Evolutionary conservation across 768 basidiomycete species (phyloP), one percentile per base, ranked within the genome.

Genomic region (Chalciporus pseudorubinellus): DNA sequence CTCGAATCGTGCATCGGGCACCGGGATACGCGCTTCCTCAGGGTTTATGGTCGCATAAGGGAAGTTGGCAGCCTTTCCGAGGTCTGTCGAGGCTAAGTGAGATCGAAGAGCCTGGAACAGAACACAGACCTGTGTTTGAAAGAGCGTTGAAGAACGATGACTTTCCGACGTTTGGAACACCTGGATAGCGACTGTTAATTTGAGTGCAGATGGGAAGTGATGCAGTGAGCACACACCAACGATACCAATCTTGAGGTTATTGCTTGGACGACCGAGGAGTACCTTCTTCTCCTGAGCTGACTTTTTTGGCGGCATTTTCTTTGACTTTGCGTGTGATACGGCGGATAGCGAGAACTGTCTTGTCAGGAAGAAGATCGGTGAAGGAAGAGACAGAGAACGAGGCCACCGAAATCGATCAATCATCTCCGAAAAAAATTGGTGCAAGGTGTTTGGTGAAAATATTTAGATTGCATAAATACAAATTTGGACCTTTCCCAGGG

Each of bases 121-220:
- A 51, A 44, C 31, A 67, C 80, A 38, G 28, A 91, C 92, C 91
- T 55, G 92, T 92, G 62, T 94, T 83, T 28, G 95, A 95, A 46
- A 98, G 82, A 34, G 79, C 88, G 71, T 99, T 99, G 83, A 99
- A 99, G 73, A 98, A 95, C n/a, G 94, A 97, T 0, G 92, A 94
- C 72, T 99, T 98, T 57, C 97, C 97, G 60, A 98, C 95, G 69
- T 99, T 98, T 47, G 95, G 94, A 36, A 97, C 72, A 68, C 91
- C 90, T 93, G 46, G 36, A 40, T 34, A 52, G 53, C 66, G 31
- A 20, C 26, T 5, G 6, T 54, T 21, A 24, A 46, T 38, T 51
- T 26, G 22, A 33, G 7, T 18, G 44, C 9, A 3, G 22, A 10
- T 33, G 20, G 3, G 28, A 22, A 16, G 10, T 24, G 26, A 21